These are phyloP conservation scores for Sporormia fimetaria DNA, from an alignment of 495 filamentous ascomycete genomes.

Conservation along the genomic window DNA sequence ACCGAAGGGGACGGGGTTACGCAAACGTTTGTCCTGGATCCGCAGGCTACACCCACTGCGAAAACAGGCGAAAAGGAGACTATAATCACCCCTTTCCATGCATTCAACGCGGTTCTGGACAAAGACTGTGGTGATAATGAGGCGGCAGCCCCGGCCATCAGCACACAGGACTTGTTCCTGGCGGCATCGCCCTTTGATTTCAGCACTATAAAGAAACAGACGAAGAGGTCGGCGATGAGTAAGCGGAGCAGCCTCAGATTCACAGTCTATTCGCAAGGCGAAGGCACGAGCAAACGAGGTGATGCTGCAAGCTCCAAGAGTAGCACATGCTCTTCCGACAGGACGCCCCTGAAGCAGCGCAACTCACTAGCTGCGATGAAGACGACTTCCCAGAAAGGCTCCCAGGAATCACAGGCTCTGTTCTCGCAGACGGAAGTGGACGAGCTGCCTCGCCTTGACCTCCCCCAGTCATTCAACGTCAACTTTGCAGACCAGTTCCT, in stretches of 20 bases:
- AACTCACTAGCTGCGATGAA: constrained; percentile 3
- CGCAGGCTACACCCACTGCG: background rate
- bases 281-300: background rate
- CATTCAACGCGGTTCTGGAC: constrained; percentile 15
- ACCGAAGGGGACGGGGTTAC: too few species aligned
- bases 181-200: constrained; percentile 24
- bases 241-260: constrained; percentile 16
- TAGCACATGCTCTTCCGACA: constrained; percentile 9
- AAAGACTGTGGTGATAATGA: background rate
- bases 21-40: too few species aligned
- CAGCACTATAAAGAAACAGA: constrained; percentile 25
- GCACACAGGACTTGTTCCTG: constrained; percentile 24
- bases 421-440: background rate
- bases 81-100: constrained; percentile 18
- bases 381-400: constrained; percentile 4
- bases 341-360: constrained; percentile 12
- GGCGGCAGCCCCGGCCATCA: constrained; percentile 6
- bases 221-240: constrained; percentile 1
- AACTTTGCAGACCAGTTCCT: too few species aligned
- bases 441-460: constrained; percentile 5
- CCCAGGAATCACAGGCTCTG: constrained; percentile 7
- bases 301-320: constrained; percentile 3
- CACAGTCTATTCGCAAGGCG: constrained; percentile 12
- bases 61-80: background rate
- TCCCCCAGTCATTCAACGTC: constrained; percentile 7